These are phyloP conservation scores for Carex scoparia DNA, from an alignment of 176 grass and related monocot genomes.

Conservation along the genomic window DNA sequence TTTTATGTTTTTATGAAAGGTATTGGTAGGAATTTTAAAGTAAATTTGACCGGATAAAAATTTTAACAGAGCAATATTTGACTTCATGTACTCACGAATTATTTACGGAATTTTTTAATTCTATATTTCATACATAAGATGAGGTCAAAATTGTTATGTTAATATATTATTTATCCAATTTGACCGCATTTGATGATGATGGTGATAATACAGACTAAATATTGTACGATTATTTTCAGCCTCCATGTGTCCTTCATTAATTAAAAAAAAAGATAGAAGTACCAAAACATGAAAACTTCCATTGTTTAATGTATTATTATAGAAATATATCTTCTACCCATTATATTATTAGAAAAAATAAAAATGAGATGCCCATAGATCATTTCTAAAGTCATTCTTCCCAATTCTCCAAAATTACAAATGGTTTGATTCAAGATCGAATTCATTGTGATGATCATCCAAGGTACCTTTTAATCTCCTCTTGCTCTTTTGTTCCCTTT, in stretches of 20 bases:
- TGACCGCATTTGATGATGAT: too few relatives aligned
- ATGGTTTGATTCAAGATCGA: background rate
- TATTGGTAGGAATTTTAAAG: too few relatives aligned
- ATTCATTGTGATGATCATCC: constrained; percentile 14
- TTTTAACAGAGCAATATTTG: too few relatives aligned
- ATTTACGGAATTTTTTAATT: too few relatives aligned
- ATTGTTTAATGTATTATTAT: background rate
- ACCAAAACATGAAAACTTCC: background rate
- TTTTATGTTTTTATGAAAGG: too few relatives aligned
- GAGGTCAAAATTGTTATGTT: too few relatives aligned
- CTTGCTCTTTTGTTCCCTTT: background rate
- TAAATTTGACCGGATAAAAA: too few relatives aligned
- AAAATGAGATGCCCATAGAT: background rate
- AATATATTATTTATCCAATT: too few relatives aligned
- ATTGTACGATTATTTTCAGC: background rate
- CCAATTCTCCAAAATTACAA: background rate
- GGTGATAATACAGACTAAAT: too few relatives aligned
- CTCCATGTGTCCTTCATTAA: background rate
- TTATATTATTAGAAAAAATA: background rate
- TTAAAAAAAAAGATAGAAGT: background rate
- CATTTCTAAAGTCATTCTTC: background rate
- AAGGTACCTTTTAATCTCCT: constrained; percentile 6
- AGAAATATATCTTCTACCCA: background rate
- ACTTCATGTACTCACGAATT: too few relatives aligned
- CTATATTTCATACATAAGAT: too few relatives aligned